A percentile compares a stretch with the other conserved stretches of the same genome.
Evolutionary conservation across 1,284 basidiomycete species (phyloP).

Genomic region (Golubevia sp.): DNA sequence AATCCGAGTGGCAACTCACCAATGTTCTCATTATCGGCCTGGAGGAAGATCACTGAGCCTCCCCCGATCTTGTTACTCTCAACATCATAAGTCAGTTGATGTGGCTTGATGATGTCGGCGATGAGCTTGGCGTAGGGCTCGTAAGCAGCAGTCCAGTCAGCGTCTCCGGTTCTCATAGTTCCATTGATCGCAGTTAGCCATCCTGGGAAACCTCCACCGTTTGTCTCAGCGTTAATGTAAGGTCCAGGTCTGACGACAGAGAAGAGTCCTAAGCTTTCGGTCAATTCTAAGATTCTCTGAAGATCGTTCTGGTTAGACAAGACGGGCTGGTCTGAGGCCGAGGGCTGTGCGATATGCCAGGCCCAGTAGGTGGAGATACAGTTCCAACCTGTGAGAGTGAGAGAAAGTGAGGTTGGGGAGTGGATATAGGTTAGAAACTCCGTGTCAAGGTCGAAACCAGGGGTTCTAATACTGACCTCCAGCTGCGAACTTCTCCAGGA

Average conservation of each 20-base stretch:
- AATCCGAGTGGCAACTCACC: no score
- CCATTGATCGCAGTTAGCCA: slow-evolving; percentile 35
- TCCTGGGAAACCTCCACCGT: slow-evolving; percentile 24
- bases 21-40: no score
- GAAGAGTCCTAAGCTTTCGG: slow-evolving; percentile 34
- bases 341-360: slow-evolving; percentile 22
- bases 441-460: slow-evolving; percentile 12
- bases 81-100: slow-evolving; percentile 23
- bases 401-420: not conserved
- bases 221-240: slow-evolving; percentile 49
- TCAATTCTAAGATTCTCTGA: slow-evolving; percentile 28
- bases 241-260: slow-evolving; percentile 40
- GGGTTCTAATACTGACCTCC: slow-evolving; percentile 45
- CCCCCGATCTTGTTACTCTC: no score
- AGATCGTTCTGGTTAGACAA: slow-evolving; percentile 28
- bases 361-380: slow-evolving; percentile 43
- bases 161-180: slow-evolving; percentile 21
- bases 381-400: no score
- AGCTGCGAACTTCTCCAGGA: slow-evolving; percentile 36
- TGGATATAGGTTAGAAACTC: not conserved
- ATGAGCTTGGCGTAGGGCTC: slow-evolving; percentile 36
- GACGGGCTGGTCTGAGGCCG: slow-evolving; percentile 17
- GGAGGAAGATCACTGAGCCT: slow-evolving; percentile 22
- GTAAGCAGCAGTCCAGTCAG: slow-evolving; percentile 23
- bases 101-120: slow-evolving; percentile 19